Evolutionary conservation across 2,329 filamentous ascomycete species (phyloP), one percentile per base, ranked within the genome.

Genomic region (Phialemonium atrogriseum): DNA sequence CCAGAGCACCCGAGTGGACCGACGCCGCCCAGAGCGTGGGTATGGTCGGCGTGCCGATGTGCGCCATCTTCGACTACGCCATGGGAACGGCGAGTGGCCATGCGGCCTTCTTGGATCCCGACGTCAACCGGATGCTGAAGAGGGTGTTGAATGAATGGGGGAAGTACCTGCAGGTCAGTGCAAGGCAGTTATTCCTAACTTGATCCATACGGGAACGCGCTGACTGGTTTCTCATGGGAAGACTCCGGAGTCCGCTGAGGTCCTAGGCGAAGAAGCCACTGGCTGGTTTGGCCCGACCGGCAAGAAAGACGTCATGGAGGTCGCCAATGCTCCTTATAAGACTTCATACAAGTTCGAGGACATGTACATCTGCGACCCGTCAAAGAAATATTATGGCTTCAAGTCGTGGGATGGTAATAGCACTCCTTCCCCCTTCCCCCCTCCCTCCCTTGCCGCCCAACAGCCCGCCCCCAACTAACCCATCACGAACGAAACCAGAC

Each of bases 351-450:
- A 53, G 28, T 79, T 80, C 37, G 65, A 78, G 35, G 64, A 80
- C 12, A 62, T 80, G 46, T 82, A 70, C 50, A 42, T 67, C 12
- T 82, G 77, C 47, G 70, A 81, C 24, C 65, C 73, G 0, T 53
- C 48, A 0, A 59, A 61, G 5, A 54, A 68, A 41, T 49, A 77
- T 46, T 64, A 72, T 39, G 78, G 79, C 12, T 84, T 62, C 58
- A 70, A 62, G 34, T 80, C 74, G 0, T 84, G 80, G 80, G 79
- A 84, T 36, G 60, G 65, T 67, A 48, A 47, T 50, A 34, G n/a
- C 16, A 13, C 9, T 9, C 14, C 14, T 6, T 11, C 7, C 5
- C 4, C 14, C 10, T 12, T 5, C 1, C 8, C 28, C 13, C 2
- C 4, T 5, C 6, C 8, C 12, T 12, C 4, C 1, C 8, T 18